Conservation (phyloP, 1,139 yeast species). For the Lodderomyces elongisporus region DNA sequence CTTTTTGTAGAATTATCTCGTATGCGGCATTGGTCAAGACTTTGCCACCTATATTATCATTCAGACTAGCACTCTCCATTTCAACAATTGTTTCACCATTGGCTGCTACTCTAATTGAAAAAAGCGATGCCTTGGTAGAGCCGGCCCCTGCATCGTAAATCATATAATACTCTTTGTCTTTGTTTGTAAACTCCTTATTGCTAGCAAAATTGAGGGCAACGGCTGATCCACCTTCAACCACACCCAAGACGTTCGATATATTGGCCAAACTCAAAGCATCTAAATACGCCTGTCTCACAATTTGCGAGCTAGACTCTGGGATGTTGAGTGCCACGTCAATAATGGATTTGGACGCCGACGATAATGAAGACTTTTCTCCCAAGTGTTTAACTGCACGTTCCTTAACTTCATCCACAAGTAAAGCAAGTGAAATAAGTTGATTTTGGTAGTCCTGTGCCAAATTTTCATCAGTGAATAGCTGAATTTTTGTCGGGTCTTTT, state of each 20-base stretch:
- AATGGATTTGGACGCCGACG: no score
- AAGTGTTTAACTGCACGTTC: slow-evolving; percentile 53
- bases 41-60: slow-evolving; percentile 68
- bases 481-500: slow-evolving; percentile 77
- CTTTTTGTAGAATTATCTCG: slow-evolving; percentile 54
- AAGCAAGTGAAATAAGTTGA: slow-evolving; percentile 70
- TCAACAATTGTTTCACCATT: slow-evolving; percentile 42
- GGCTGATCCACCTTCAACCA: slow-evolving; percentile 87
- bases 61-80: slow-evolving; percentile 69
- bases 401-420: slow-evolving; percentile 68
- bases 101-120: slow-evolving; percentile 52
- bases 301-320: slow-evolving; percentile 64
- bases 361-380: slow-evolving; percentile 23
- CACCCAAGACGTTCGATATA: slow-evolving; percentile 51
- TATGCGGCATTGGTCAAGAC: slow-evolving; percentile 62
- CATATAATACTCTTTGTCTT: slow-evolving; percentile 53
- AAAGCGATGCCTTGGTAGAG: slow-evolving; percentile 78
- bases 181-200: slow-evolving; percentile 41
- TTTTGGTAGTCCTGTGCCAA: slow-evolving; percentile 78
- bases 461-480: slow-evolving; percentile 43
- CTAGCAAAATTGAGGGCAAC: slow-evolving; percentile 76
- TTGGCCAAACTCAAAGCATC: slow-evolving; percentile 76
- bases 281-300: slow-evolving; percentile 64
- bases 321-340: slow-evolving; percentile 71
- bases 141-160: slow-evolving; percentile 94